phyloP scores from a whole-genome alignment of 2,329 filamentous ascomycete species.

The Cordyceps cateniannulata region DNA sequence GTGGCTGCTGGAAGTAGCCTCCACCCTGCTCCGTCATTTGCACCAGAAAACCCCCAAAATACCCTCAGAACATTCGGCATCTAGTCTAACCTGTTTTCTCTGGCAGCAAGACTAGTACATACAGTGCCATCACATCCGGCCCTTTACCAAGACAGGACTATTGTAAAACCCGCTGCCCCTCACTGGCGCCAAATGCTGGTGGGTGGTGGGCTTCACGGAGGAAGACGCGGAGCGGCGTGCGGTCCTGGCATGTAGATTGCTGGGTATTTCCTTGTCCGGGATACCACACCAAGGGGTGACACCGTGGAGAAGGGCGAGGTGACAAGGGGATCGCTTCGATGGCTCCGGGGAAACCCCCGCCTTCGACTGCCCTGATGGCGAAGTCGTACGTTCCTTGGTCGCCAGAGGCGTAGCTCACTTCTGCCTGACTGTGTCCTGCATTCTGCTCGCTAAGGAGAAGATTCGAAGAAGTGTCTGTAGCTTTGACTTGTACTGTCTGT shows the following conservation, averaged over 20 bases:
- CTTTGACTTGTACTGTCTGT: neutral
- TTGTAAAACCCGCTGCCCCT: neutral
- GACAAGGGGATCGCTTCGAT: slow-evolving; percentile 3
- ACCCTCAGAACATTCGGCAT: neutral
- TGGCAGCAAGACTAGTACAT: neutral
- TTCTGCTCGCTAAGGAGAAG: neutral
- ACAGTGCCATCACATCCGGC: neutral
- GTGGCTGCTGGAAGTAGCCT: too few relatives aligned
- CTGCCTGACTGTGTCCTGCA: neutral
- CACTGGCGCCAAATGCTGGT: neutral
- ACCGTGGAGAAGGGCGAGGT: neutral
- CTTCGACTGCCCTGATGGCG: neutral
- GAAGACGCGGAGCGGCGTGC: slow-evolving; percentile 1
- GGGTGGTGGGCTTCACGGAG: neutral
- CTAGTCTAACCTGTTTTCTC: neutral
- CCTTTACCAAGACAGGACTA: neutral
- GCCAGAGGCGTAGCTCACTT: neutral
- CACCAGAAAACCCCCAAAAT: neutral
- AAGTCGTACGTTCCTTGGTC: neutral
- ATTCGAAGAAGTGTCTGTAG: neutral
- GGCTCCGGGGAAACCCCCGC: neutral
- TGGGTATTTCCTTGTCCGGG: neutral
- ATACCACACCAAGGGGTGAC: slow-evolving; percentile 7
- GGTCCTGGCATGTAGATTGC: neutral
- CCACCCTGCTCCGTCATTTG: too few relatives aligned